phyloP scores from a whole-genome alignment of 345 rosid species.

The Populus simonii region DNA sequence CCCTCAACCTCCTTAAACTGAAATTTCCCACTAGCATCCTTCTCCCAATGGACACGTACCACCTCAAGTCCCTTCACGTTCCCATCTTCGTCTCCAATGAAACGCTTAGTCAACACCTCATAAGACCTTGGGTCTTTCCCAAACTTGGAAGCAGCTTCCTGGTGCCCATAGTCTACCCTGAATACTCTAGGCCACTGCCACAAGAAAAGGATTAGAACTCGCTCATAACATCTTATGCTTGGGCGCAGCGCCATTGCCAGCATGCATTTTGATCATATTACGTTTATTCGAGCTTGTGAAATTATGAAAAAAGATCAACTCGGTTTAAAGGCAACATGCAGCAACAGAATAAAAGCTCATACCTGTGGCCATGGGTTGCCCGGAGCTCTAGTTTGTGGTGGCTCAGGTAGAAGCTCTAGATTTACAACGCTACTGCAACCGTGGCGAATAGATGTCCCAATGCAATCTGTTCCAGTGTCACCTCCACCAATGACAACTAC shows the following conservation, averaged over 20 bases:
- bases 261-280: not conserved
- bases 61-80: constrained; percentile 79
- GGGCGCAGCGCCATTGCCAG: not conserved
- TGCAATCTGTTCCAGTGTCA: constrained; percentile 97
- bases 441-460: constrained; percentile 95
- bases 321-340: not conserved
- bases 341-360: not conserved
- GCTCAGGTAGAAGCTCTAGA: constrained; percentile 92
- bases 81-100: constrained; percentile 82
- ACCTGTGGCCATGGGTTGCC: constrained; percentile 99
- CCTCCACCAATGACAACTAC: constrained; percentile 99
- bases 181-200: constrained; percentile 93
- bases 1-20: constrained; percentile 87
- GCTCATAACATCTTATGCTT: not conserved
- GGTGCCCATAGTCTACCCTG: constrained; percentile 96
- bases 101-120: constrained; percentile 86
- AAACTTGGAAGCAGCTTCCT: constrained; percentile 80
- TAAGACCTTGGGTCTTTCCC: constrained; percentile 93
- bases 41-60: constrained; percentile 76
- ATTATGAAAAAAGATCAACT: not conserved
- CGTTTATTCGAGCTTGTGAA: not conserved
- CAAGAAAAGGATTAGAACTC: not conserved
- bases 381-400: constrained; percentile 78
- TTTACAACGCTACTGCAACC: constrained; percentile 75
- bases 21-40: constrained; percentile 79